A percentile compares a stretch with the other conserved stretches of the same genome.
These are phyloP conservation scores for Umbelopsis vinacea DNA, from an alignment of 192 early-diverging fungal species.

Conservation along the genomic window DNA sequence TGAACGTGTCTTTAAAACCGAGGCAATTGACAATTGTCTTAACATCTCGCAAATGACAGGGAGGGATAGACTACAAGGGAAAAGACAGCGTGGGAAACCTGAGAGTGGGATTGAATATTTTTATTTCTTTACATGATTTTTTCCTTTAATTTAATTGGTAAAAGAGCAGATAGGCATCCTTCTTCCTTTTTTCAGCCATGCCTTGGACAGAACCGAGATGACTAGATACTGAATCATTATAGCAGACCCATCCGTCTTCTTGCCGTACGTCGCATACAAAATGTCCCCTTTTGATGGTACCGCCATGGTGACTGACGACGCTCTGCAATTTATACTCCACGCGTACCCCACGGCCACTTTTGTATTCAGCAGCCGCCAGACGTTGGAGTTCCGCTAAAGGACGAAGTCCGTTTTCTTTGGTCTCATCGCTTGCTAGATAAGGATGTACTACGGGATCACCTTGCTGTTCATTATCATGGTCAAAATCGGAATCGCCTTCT, in stretches of 20 bases:
- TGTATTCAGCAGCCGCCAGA: background rate
- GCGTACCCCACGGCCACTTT: background rate
- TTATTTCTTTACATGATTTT: too few relatives aligned
- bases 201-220: background rate
- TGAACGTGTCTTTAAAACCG: background rate
- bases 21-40: background rate
- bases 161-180: slow-evolving; percentile 10
- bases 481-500: background rate
- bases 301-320: slow-evolving; percentile 14
- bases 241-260: slow-evolving; percentile 22
- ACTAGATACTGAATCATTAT: slow-evolving; percentile 15
- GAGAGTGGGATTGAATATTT: background rate
- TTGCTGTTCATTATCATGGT: background rate
- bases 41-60: slow-evolving; percentile 6
- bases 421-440: background rate
- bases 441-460: too few relatives aligned
- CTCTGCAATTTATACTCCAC: slow-evolving; percentile 15
- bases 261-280: slow-evolving; percentile 3
- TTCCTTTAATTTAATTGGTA: slow-evolving; percentile 7
- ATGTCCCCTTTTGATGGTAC: slow-evolving; percentile 10
- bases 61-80: background rate
- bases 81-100: slow-evolving; percentile 20
- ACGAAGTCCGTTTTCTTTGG: slow-evolving; percentile 1
- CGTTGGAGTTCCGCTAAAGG: slow-evolving; percentile 11
- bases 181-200: slow-evolving; percentile 4